A percentile compares a stretch with the other conserved stretches of the same genome.
phyloP scores from a whole-genome alignment of 495 filamentous ascomycete genomes.

The Lasiosphaeris hirsuta region DNA sequence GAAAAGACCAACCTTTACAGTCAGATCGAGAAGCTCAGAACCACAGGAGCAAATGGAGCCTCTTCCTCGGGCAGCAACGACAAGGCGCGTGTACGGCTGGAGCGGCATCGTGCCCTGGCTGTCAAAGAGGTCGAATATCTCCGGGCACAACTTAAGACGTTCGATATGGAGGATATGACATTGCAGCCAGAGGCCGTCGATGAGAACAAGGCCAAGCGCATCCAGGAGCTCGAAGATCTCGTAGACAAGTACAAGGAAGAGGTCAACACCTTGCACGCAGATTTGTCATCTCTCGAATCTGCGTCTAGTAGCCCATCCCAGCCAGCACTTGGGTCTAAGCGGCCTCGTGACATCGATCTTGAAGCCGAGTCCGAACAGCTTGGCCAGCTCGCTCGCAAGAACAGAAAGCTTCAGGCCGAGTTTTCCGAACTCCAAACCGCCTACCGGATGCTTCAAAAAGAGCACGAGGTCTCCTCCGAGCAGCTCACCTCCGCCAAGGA shows the following conservation, averaged over 20 bases:
- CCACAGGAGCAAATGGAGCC: constrained; percentile 27
- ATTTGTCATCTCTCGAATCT: constrained; percentile 62
- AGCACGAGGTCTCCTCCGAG: constrained; percentile 65
- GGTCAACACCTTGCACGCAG: constrained; percentile 65
- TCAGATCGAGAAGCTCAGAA: constrained; percentile 69
- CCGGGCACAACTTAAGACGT: constrained; percentile 86
- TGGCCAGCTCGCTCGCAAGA: constrained; percentile 79
- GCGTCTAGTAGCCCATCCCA: constrained; percentile 26
- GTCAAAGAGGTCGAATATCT: constrained; percentile 92
- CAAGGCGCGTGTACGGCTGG: constrained; percentile 64
- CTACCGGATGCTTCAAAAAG: constrained; percentile 64
- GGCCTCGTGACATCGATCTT: constrained; percentile 52
- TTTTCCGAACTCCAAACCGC: constrained; percentile 64
- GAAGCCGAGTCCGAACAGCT: constrained; percentile 71
- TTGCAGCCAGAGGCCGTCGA: constrained; percentile 77
- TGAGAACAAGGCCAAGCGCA: constrained; percentile 67
- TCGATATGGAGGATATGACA: constrained; percentile 83
- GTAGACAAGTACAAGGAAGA: constrained; percentile 89
- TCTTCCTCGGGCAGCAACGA: constrained; percentile 40
- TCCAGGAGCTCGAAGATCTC: constrained; percentile 77
- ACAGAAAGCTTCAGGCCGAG: constrained; percentile 77
- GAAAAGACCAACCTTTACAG: constrained; percentile 57
- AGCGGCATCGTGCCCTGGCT: constrained; percentile 79
- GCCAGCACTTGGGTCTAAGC: constrained; percentile 51
- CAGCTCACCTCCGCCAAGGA: constrained; percentile 70